Percentiles rank a stretch among this genome's conserved stretches.
These are phyloP conservation scores for Scytalidium lignicola DNA, from an alignment of 2,329 filamentous ascomycete species.

Conservation along the genomic window DNA sequence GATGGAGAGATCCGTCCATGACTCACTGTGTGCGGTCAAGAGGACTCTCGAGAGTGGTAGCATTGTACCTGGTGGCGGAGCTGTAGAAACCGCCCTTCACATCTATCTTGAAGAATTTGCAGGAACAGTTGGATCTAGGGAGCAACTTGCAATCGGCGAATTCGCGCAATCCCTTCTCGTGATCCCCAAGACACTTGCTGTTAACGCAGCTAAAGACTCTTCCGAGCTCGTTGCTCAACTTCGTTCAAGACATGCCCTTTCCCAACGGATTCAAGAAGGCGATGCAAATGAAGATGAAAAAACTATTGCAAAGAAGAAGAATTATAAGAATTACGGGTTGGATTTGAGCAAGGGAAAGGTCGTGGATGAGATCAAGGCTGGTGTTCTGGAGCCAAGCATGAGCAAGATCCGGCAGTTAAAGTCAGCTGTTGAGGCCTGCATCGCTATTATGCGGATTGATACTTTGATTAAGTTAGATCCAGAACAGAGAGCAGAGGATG, in stretches of 20 bases:
- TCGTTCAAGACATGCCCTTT: conserved; percentile 87
- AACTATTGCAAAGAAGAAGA: conserved; percentile 86
- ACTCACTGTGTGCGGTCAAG: conserved; percentile 95
- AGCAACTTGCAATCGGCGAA: conserved; percentile 96
- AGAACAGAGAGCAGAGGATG: conserved; percentile 69
- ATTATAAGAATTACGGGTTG: conserved; percentile 97
- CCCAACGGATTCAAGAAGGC: conserved; percentile 85
- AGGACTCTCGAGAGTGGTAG: conserved; percentile 92
- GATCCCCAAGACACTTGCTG: conserved; percentile 92
- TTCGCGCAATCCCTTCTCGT: conserved; percentile 92
- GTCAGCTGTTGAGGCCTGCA: conserved; percentile 96
- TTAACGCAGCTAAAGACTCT: conserved; percentile 95
- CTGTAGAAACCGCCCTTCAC: conserved; percentile 96
- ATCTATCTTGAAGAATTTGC: conserved; percentile 99
- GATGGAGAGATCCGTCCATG: conserved; percentile 98
- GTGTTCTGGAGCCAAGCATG: conserved; percentile 93
- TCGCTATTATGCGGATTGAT: conserved; percentile 99
- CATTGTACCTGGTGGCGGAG: conserved; percentile 93
- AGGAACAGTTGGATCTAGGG: conserved; percentile 90
- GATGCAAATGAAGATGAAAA: conserved; percentile 83
- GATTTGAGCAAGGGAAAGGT: conserved; percentile 87
- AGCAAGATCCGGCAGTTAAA: conserved; percentile 98
- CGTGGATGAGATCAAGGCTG: conserved; percentile 87
- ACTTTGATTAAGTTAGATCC: conserved; percentile 97
- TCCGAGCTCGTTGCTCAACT: conserved; percentile 94